phyloP scores from a whole-genome alignment of 345 rosid genomes.

The Citrus australasica region DNA sequence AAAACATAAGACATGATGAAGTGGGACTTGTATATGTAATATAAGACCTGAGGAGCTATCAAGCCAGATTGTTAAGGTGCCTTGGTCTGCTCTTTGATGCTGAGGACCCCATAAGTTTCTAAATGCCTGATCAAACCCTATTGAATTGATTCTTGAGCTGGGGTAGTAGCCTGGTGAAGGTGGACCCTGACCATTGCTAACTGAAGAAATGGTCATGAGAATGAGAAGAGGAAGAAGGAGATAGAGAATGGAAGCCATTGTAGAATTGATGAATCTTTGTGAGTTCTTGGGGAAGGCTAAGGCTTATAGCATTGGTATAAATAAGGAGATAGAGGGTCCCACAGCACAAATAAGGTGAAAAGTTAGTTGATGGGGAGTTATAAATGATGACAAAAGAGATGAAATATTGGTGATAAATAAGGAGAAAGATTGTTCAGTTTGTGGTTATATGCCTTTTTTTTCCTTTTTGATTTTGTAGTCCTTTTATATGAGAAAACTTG shows the following conservation, averaged over 20 bases:
- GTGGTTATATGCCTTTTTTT: background rate
- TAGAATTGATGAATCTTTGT: background rate
- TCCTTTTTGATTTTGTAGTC: background rate
- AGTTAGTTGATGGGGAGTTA: constrained; percentile 42
- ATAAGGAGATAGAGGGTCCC: constrained; percentile 37
- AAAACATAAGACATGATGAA: background rate
- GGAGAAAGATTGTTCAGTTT: constrained; percentile 11
- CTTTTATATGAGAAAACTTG: constrained; percentile 11
- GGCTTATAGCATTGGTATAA: constrained; percentile 31
- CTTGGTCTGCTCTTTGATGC: constrained; percentile 70
- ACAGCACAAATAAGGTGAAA: constrained; percentile 20
- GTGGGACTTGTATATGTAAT: background rate
- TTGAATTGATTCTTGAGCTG: constrained; percentile 41
- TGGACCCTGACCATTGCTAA: constrained; percentile 38
- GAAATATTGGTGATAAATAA: constrained; percentile 5
- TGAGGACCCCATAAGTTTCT: constrained; percentile 83
- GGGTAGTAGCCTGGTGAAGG: constrained; percentile 91
- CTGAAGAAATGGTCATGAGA: constrained; percentile 21
- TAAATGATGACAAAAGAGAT: constrained; percentile 33
- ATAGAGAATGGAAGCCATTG: constrained; percentile 32
- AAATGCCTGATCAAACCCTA: constrained; percentile 51
- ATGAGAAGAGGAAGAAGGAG: constrained; percentile 19
- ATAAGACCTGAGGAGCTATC: constrained; percentile 55
- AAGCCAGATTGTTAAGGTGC: constrained; percentile 65
- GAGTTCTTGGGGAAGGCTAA: constrained; percentile 15